These are phyloP conservation scores for Filobasidium floriforme DNA, from an alignment of 768 basidiomycete species.

Conservation along the genomic window DNA sequence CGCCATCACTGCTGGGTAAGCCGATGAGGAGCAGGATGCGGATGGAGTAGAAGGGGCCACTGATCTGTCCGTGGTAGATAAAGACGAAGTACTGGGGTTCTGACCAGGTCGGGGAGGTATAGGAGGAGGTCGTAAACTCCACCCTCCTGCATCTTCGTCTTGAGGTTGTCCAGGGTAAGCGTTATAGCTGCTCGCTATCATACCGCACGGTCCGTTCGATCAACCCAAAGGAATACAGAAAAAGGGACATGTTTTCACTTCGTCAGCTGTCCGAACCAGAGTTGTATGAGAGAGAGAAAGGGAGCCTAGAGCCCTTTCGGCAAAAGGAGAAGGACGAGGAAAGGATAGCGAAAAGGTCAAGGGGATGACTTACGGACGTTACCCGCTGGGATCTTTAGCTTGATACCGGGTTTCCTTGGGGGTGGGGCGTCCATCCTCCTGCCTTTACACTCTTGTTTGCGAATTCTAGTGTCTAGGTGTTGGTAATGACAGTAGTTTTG, in stretches of 20 bases:
- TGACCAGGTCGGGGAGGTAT: neutral
- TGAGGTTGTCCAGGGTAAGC: neutral
- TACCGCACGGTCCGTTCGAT: too few relatives aligned
- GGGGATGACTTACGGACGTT: conserved; percentile 41
- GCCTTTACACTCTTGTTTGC: too few relatives aligned
- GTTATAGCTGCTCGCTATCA: too few relatives aligned
- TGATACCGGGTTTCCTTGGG: conserved; percentile 20
- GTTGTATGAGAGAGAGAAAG: too few relatives aligned
- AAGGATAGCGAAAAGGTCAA: neutral
- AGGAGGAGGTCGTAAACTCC: neutral
- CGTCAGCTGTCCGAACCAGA: too few relatives aligned
- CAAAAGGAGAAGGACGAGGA: neutral
- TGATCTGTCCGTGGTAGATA: too few relatives aligned
- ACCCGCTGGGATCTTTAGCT: conserved; percentile 39
- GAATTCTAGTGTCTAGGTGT: too few relatives aligned
- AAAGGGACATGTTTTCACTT: neutral
- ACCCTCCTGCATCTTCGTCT: neutral
- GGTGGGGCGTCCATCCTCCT: conserved; percentile 13
- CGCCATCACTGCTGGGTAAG: neutral
- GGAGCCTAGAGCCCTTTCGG: too few relatives aligned
- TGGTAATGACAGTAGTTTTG: too few relatives aligned
- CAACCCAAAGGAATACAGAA: neutral
- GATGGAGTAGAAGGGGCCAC: too few relatives aligned
- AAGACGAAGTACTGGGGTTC: neutral
- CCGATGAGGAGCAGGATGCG: neutral